Conservation (phyloP, 1,284 basidiomycete species). For the Trametes hirsuta region DNA sequence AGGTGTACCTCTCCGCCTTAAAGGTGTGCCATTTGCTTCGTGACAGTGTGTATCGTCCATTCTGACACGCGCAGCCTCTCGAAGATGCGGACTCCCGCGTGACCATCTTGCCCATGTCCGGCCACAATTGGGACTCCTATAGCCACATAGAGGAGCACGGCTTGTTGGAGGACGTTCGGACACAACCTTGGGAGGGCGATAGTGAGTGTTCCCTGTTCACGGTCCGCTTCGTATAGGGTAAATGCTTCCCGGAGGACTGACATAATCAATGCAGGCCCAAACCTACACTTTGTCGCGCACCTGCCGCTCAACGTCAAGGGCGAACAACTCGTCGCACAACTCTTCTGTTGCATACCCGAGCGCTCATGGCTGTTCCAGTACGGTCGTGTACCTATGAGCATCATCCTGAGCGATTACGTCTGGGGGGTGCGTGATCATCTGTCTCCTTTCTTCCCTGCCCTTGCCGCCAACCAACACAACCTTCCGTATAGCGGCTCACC, state of each 20-base stretch:
- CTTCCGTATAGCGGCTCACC: slow-evolving; percentile 37
- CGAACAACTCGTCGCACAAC: slow-evolving; percentile 81
- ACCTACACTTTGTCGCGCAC: slow-evolving; percentile 75
- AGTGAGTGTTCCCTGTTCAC: slow-evolving; percentile 34
- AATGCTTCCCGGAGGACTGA: not conserved
- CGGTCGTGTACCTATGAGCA: slow-evolving; percentile 77
- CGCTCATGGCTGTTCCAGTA: slow-evolving; percentile 81
- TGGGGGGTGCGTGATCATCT: slow-evolving; percentile 58
- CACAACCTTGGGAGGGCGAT: slow-evolving; percentile 47
- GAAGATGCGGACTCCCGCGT: slow-evolving; percentile 63
- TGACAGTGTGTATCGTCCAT: slow-evolving; percentile 3
- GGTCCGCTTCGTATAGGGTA: not conserved
- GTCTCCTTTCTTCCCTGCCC: not conserved
- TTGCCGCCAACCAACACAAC: no score
- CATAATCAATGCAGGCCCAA: slow-evolving; percentile 38
- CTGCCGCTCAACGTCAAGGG: slow-evolving; percentile 69
- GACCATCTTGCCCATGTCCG: slow-evolving; percentile 50
- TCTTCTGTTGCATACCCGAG: slow-evolving; percentile 72
- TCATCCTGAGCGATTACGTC: slow-evolving; percentile 65
- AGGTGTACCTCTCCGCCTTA: slow-evolving; percentile 56
- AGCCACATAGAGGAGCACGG: slow-evolving; percentile 51
- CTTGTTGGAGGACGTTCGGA: slow-evolving; percentile 53
- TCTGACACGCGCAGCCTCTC: slow-evolving; percentile 48
- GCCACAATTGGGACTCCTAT: slow-evolving; percentile 65
- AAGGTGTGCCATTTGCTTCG: slow-evolving; percentile 43